phyloP scores from a whole-genome alignment of 2,329 filamentous ascomycete genomes.

The Byssoonygena ceratinophila region DNA sequence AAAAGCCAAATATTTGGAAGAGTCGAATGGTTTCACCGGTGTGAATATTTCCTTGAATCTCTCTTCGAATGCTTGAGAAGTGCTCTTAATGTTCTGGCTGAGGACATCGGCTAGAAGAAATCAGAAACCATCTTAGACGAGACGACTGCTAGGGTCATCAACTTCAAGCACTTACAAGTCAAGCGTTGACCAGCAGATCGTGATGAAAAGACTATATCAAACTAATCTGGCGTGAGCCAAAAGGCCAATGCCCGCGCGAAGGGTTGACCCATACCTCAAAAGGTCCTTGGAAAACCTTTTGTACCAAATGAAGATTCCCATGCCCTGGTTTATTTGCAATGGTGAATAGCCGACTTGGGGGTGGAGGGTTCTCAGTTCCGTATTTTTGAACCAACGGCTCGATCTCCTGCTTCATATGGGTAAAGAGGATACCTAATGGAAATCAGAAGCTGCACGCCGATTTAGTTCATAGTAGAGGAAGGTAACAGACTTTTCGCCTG shows the following conservation, averaged over 20 bases:
- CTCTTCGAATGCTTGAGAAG: constrained; percentile 58
- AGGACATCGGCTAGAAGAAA: constrained; percentile 46
- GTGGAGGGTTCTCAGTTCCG: constrained; percentile 58
- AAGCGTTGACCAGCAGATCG: constrained; percentile 49
- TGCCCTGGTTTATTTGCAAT: constrained; percentile 49
- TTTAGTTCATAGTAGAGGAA: not conserved
- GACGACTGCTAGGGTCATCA: not conserved
- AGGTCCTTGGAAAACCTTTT: constrained; percentile 79
- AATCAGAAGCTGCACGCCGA: not conserved
- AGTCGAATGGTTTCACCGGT: constrained; percentile 64
- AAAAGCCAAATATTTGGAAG: constrained; percentile 63
- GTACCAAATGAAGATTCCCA: constrained; percentile 77
- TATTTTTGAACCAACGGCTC: constrained; percentile 50
- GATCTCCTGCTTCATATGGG: constrained; percentile 53
- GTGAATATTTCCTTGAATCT: constrained; percentile 64
- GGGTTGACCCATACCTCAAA: constrained; percentile 52
- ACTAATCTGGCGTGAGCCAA: constrained; percentile 40
- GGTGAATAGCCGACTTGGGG: constrained; percentile 76
- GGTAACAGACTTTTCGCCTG: constrained; percentile 56
- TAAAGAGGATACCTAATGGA: constrained; percentile 44
- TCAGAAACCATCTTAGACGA: too few relatives aligned
- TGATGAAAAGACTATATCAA: constrained; percentile 84
- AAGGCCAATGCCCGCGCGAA: not conserved
- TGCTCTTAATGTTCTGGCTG: constrained; percentile 56
- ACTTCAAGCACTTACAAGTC: constrained; percentile 38